Percentiles rank a stretch among this genome's conserved stretches.
These are phyloP conservation scores for Ambrosia trifida DNA, from an alignment of 129 eudicot genomes.

Conservation along the genomic window DNA sequence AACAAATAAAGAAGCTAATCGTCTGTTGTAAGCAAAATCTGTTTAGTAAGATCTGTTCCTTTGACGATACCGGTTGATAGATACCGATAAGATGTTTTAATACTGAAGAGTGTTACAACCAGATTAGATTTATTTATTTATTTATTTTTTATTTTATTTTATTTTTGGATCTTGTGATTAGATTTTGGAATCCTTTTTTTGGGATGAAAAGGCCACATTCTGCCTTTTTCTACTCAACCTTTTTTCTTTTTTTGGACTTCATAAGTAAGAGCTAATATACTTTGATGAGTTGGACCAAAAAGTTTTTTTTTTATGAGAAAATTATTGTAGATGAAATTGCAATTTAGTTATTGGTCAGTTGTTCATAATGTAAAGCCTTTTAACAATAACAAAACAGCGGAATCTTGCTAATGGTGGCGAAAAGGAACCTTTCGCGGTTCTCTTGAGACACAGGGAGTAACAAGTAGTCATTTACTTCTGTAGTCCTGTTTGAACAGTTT, in stretches of 20 bases:
- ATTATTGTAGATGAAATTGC: neutral
- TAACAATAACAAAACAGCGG: neutral
- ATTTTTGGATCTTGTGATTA: slow-evolving; percentile 5
- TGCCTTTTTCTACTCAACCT: neutral
- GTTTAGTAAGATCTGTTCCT: too few species aligned
- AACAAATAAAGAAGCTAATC: too few species aligned
- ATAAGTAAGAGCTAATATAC: neutral
- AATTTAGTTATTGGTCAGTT: neutral
- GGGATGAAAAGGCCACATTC: slow-evolving; percentile 6
- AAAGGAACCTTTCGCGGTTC: neutral
- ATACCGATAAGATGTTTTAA: too few species aligned
- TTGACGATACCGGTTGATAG: too few species aligned
- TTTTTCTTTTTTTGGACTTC: neutral
- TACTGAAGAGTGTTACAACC: too few species aligned
- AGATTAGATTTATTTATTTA: too few species aligned
- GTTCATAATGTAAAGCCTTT: neutral
- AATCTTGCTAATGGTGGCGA: slow-evolving; percentile 1
- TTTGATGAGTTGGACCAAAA: slow-evolving; percentile 7
- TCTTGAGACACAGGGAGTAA: neutral
- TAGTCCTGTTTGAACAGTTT: neutral
- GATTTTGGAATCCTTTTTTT: neutral
- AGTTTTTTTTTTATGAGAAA: too few species aligned
- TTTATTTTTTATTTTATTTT: neutral
- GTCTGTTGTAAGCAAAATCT: too few species aligned
- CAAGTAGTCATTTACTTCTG: neutral